Percentiles rank a stretch among this genome's conserved stretches.
Evolutionary conservation across 345 rosid genomes (phyloP).

Genomic region (Linum lewisii): DNA sequence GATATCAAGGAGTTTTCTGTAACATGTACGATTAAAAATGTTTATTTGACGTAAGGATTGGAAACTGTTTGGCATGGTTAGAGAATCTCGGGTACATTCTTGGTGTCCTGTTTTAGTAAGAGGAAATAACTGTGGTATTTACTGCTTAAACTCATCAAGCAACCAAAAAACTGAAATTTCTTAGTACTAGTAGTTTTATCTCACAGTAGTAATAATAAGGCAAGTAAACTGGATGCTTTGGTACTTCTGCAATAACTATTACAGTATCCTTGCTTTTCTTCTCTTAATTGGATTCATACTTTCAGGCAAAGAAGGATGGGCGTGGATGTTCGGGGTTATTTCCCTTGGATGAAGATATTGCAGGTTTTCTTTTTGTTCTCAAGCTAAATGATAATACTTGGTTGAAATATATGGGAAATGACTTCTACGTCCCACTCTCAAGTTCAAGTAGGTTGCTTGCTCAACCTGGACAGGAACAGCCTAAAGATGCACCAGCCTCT

Average conservation of each 20-base stretch:
- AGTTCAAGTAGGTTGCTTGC: conserved; percentile 31
- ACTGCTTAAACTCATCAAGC: too few relatives aligned
- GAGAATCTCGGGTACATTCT: neutral
- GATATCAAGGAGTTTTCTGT: neutral
- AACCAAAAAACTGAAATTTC: neutral
- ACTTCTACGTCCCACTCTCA: conserved; percentile 65
- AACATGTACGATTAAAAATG: neutral
- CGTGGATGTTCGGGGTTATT: conserved; percentile 50
- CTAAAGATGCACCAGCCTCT: conserved; percentile 26
- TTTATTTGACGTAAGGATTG: neutral
- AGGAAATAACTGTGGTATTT: too few relatives aligned
- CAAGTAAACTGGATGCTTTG: neutral
- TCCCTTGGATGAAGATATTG: conserved; percentile 47
- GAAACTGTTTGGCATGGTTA: neutral
- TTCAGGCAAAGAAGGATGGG: conserved; percentile 57
- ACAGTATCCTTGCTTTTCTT: neutral
- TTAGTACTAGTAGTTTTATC: too few relatives aligned
- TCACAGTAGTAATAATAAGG: neutral
- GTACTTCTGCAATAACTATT: neutral
- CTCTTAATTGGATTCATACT: conserved; percentile 7
- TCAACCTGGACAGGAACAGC: conserved; percentile 19
- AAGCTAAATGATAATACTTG: conserved; percentile 59
- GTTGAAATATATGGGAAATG: conserved; percentile 59
- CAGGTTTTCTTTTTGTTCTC: conserved; percentile 79
- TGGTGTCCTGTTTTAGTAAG: too few relatives aligned